Evolutionary conservation across 2,329 filamentous ascomycete species (phyloP).

Genomic region (Pseudocercospora macadamiae): DNA sequence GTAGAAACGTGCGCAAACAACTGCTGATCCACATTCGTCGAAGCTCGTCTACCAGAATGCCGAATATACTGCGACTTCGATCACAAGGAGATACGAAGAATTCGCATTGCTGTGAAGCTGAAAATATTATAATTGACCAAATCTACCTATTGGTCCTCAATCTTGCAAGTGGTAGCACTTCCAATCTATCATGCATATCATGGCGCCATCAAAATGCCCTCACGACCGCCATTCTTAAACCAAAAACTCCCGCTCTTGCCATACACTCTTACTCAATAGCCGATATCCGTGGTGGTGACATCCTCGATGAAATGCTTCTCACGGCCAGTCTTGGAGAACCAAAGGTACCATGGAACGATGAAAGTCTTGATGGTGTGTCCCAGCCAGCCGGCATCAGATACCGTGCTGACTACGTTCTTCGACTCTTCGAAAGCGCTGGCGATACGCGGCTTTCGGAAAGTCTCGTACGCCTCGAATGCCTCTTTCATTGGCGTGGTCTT

Average conservation of each 20-base stretch:
- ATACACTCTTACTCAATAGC: constrained; percentile 35
- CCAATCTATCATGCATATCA: not conserved
- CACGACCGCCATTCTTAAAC: not conserved
- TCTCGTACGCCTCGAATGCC: constrained; percentile 53
- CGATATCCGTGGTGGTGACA: constrained; percentile 46
- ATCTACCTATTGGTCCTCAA: not conserved
- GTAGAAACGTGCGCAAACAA: no score
- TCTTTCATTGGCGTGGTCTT: constrained; percentile 44
- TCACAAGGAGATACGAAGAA: no score
- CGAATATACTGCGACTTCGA: no score
- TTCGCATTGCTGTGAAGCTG: no score
- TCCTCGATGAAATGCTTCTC: constrained; percentile 52
- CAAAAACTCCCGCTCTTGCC: constrained; percentile 4
- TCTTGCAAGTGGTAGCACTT: not conserved
- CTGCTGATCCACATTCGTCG: no score
- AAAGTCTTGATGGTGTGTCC: constrained; percentile 50
- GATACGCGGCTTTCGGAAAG: constrained; percentile 48
- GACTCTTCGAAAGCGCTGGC: constrained; percentile 51
- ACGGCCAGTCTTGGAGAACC: constrained; percentile 46
- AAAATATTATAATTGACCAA: not conserved
- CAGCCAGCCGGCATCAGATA: constrained; percentile 49
- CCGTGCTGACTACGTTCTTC: constrained; percentile 49
- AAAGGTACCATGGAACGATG: constrained; percentile 52
- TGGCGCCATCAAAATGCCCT: constrained; percentile 2
- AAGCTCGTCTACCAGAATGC: no score